phyloP scores from a whole-genome alignment of 345 rosid genomes.

The Tarenaya hassleriana region DNA sequence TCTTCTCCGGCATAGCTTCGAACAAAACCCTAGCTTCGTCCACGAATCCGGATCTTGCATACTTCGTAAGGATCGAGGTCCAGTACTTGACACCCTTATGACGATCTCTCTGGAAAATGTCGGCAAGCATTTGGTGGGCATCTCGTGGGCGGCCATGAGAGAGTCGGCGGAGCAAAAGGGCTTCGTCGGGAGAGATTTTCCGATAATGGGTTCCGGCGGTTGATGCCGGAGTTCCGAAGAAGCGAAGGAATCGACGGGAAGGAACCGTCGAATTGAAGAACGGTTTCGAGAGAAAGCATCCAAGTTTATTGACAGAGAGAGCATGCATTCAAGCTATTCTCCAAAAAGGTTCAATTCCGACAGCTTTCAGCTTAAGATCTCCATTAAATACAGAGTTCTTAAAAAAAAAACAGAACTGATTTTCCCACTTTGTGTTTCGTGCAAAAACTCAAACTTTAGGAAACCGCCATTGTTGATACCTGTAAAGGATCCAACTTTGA shows the following conservation, averaged over 20 bases:
- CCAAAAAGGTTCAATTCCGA: background rate
- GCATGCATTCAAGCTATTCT: conserved; percentile 29
- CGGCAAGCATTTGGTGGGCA: conserved; percentile 52
- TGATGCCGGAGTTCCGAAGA: conserved; percentile 16
- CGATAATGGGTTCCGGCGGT: conserved; percentile 11
- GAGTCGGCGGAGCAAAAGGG: conserved; percentile 30
- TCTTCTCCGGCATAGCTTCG: conserved; percentile 45
- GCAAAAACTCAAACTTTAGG: too few relatives aligned
- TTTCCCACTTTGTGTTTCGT: too few relatives aligned
- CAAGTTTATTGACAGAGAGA: conserved; percentile 19
- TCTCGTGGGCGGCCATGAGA: conserved; percentile 28
- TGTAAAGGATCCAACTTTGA: too few relatives aligned
- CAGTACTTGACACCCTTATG: conserved; percentile 36
- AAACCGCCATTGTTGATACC: too few relatives aligned
- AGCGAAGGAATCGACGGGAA: conserved; percentile 14
- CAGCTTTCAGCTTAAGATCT: background rate
- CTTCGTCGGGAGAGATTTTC: conserved; percentile 30
- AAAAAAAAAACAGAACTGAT: too few relatives aligned
- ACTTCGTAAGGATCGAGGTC: conserved; percentile 52
- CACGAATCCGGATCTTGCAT: conserved; percentile 36
- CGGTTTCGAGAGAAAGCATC: conserved; percentile 15
- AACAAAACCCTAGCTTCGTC: conserved; percentile 50
- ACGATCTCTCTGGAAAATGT: conserved; percentile 34
- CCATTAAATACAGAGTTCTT: background rate
- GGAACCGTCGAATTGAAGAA: conserved; percentile 11